Evolutionary conservation across 495 filamentous ascomycete species (phyloP), one percentile per base, ranked within the genome.

Genomic region (Neurospora intermedia): DNA sequence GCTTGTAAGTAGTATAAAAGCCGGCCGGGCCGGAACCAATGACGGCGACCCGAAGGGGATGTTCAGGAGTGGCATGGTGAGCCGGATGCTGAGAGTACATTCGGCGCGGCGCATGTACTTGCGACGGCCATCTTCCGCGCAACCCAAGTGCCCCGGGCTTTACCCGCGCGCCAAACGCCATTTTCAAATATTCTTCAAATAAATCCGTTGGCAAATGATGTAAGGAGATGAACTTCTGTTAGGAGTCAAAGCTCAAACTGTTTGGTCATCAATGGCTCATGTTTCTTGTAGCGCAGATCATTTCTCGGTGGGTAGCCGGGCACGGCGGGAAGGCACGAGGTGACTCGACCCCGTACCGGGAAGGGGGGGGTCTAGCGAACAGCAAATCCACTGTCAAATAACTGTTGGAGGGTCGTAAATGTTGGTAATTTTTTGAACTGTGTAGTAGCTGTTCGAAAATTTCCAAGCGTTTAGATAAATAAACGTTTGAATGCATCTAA

Each of bases 11-110:
- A 6, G 96, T 92, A 79, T 98, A 99, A 82, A 98, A 99, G 6
- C 96, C 96, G 59, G 96, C 96, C 6, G 96, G 96, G 0, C 96
- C 96, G 43, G 96, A 98, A 71, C 96, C 96, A 78, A 99, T 90
- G 71, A 99, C 87, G 75, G 94, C 96, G 75, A 98, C 85, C 43
- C 92, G 91, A 73, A 92, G 88, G 0, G 90, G 90, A 39, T 85
- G 84, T 43, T 83, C 85, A 77, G 62, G 35, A 6, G 78, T 73
- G 42, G 73, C 75, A 77, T 79, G 71, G 54, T 23, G 59, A 43
- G 43, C 31, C 31, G 69, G 42, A 80, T 48, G 46, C 13, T 27
- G 38, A 1, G 54, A 66, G 27, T 66, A 66, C 54, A 66, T 66
- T 27, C 54, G 54, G 54, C 54, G 15, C 45, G 70, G 41, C 20